Percentiles rank a stretch among this genome's conserved stretches.
phyloP scores from a whole-genome alignment of 768 basidiomycete genomes.

The Ramaria rubella region DNA sequence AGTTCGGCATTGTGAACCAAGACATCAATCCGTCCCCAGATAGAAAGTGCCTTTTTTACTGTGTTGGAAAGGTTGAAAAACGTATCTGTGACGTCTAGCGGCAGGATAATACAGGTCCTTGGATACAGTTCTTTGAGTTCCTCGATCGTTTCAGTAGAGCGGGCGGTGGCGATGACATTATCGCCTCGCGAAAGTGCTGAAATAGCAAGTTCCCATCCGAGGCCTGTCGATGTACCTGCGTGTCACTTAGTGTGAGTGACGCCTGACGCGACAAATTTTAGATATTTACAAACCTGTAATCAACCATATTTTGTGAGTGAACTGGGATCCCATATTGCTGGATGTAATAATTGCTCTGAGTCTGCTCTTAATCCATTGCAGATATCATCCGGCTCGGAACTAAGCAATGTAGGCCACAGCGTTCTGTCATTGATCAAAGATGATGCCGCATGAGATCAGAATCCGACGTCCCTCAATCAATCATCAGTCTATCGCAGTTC shows the following conservation, averaged over 20 bases:
- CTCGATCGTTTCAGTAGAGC: constrained; percentile 28
- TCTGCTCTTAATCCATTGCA: too few relatives aligned
- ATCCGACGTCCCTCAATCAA: too few relatives aligned
- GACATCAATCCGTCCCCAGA: constrained; percentile 31
- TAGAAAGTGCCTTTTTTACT: constrained; percentile 26
- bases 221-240: constrained; percentile 9
- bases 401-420: too few relatives aligned
- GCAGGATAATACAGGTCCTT: constrained; percentile 2
- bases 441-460: too few relatives aligned
- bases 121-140: constrained; percentile 7
- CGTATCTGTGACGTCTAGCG: constrained; percentile 19
- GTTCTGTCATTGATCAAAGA: too few relatives aligned
- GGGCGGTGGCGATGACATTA: constrained; percentile 16
- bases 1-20: constrained; percentile 43
- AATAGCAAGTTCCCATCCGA: constrained; percentile 15
- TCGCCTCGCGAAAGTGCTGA: constrained; percentile 16
- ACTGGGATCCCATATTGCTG: too few relatives aligned
- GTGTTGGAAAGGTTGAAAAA: constrained; percentile 24
- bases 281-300: constrained; percentile 4
- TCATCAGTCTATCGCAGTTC: too few relatives aligned
- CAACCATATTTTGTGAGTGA: constrained; percentile 7
- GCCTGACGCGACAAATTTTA: neutral
- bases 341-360: too few relatives aligned
- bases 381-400: too few relatives aligned
- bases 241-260: too few relatives aligned